Evolutionary conservation across 2,329 filamentous ascomycete genomes (phyloP).

Genomic region (Fusarium humuli): DNA sequence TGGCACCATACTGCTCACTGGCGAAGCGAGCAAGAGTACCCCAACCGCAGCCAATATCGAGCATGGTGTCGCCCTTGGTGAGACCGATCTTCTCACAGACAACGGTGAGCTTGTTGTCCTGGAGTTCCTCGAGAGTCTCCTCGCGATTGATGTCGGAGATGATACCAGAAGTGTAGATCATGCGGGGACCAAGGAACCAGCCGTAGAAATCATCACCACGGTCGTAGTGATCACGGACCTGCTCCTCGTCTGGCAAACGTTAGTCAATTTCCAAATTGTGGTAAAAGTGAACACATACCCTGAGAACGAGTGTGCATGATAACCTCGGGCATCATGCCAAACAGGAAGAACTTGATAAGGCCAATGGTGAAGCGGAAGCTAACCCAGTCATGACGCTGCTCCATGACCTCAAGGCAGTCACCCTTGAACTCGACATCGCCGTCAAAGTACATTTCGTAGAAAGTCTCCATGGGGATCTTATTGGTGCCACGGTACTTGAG

Average conservation of each 20-base stretch:
- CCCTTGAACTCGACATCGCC: constrained; percentile 96
- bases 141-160: constrained; percentile 89
- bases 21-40: constrained; percentile 95
- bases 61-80: constrained; percentile 81
- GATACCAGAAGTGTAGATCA: constrained; percentile 98
- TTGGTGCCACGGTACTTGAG: constrained; percentile 79
- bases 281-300: constrained; percentile 54
- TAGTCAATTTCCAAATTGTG: constrained; percentile 2
- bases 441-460: constrained; percentile 98
- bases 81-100: constrained; percentile 96
- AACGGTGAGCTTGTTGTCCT: constrained; percentile 96
- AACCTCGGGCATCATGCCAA: constrained; percentile 88
- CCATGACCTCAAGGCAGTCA: constrained; percentile 87
- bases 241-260: constrained; percentile 76
- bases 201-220: constrained; percentile 97
- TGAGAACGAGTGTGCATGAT: constrained; percentile 93
- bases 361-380: constrained; percentile 90
- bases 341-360: constrained; percentile 89
- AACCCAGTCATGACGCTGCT: constrained; percentile 97
- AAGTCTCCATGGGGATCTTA: constrained; percentile 91
- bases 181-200: constrained; percentile 97
- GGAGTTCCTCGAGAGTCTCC: constrained; percentile 92
- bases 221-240: constrained; percentile 98
- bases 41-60: constrained; percentile 98
- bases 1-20: constrained; percentile 88